Base-by-base conservation (phyloP, 1,284 basidiomycete species). In the Malassezia sp. region DNA sequence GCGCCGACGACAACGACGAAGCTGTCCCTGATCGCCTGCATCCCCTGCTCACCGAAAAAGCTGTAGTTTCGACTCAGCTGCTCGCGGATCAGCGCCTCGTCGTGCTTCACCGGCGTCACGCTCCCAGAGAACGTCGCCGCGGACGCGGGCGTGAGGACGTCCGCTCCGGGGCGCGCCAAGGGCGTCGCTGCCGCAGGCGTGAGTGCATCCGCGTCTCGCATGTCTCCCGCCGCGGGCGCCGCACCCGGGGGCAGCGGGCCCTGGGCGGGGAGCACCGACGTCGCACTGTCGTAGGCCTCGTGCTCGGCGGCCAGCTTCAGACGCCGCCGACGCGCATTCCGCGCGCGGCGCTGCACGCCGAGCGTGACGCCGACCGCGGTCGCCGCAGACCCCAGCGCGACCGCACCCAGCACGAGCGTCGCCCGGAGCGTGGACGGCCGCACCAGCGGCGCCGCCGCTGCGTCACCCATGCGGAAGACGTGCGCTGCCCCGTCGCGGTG, bases 31-130 rank as follows among this genome's bases (percentile, higher is more conserved):
- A 97, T 77, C 60, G 79, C 80, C 10, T 73, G 67, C 87, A 96
- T 93, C 20, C 80, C 79, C 28, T 89, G 83, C 26, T 91, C 85
- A 0, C 88, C 88, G 38, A 97, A 83, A 73, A 97, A 95, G 17
- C 84, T 81, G 68, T 93, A 95, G 72, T 96, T 95, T 35, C 93
- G 76, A 5, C 89, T 84, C 29, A 97, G 77, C 72, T 95, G 83
- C 63, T 71, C 72, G 29, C 63, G 56, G 26, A 73, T 63, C 18
- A 73, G 63, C 12, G 59, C 57, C 45, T 73, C 71, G 40, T 71
- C 69, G 46, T 59, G 61, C 20, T 53, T 42, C 15, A 54, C 52
- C 2, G 49, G 50, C 10, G 46, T 46, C n/a, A n/a, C n/a, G n/a
- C n/a, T n/a, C n/a, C n/a, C n/a, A n/a, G n/a, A n/a, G 0, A 46